A percentile compares a stretch with the other conserved stretches of the same genome.
Evolutionary conservation across 306 rosid species (phyloP).

Genomic region (Calophaca sinica): DNA sequence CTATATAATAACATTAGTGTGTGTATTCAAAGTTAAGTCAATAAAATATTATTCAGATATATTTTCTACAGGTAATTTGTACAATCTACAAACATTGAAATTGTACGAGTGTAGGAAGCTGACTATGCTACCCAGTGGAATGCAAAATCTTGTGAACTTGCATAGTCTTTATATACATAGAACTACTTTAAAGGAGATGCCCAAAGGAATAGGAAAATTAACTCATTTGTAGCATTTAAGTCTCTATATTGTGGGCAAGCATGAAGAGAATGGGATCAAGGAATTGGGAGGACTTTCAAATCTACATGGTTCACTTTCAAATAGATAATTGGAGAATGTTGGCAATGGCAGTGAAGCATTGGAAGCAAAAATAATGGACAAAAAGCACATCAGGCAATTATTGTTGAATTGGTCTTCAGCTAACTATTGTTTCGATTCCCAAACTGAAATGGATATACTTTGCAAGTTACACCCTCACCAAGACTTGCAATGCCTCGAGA

Average conservation of each 20-base stretch:
- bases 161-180: background rate
- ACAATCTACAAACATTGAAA: too few species aligned
- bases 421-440: background rate
- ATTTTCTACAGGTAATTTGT: too few species aligned
- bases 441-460: background rate
- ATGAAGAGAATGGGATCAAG: background rate
- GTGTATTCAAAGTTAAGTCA: too few species aligned
- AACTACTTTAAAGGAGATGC: background rate
- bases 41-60: too few species aligned
- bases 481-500: background rate
- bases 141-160: too few species aligned
- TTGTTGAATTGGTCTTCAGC: background rate
- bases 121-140: too few species aligned
- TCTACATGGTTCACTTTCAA: background rate
- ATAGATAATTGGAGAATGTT: constrained; percentile 2
- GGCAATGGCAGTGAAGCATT: background rate
- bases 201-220: background rate
- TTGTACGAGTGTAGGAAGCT: too few species aligned
- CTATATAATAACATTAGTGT: too few species aligned
- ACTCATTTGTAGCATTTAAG: background rate
- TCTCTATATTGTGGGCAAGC: background rate
- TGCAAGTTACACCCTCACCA: background rate
- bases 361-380: constrained; percentile 4
- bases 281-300: background rate
- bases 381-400: background rate